These are phyloP conservation scores for Hygrocybe punicea DNA, from an alignment of 768 basidiomycete species.

Conservation along the genomic window DNA sequence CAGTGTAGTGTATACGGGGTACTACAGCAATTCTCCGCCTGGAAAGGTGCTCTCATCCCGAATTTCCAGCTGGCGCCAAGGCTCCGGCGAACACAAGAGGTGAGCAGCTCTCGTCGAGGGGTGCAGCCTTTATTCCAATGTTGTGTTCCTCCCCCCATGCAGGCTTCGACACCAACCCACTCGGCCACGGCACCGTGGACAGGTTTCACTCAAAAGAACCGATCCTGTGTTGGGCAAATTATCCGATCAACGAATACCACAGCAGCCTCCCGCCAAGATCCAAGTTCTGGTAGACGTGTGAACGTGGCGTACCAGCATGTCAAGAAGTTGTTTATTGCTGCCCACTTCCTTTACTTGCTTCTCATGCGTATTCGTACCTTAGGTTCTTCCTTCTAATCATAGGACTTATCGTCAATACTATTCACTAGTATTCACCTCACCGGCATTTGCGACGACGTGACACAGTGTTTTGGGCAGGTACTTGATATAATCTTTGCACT, in stretches of 20 bases:
- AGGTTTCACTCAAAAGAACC: not conserved
- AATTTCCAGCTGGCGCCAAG: too few relatives aligned
- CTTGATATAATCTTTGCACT: not conserved
- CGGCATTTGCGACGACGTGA: not conserved
- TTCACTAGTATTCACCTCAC: constrained; percentile 6
- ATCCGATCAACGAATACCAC: not conserved
- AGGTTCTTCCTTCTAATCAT: not conserved
- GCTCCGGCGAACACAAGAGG: too few relatives aligned
- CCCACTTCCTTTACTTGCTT: not conserved
- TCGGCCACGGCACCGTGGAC: not conserved
- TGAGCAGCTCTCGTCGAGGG: too few relatives aligned
- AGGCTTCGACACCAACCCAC: too few relatives aligned
- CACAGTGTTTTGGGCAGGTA: not conserved
- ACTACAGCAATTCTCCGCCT: too few relatives aligned
- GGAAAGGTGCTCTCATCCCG: too few relatives aligned
- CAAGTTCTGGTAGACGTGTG: constrained; percentile 2
- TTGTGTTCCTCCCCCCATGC: too few relatives aligned
- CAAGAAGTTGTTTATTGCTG: not conserved
- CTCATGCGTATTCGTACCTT: not conserved
- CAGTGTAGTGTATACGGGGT: too few relatives aligned
- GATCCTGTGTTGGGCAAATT: not conserved
- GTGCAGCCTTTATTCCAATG: too few relatives aligned
- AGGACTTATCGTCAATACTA: not conserved
- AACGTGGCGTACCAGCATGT: not conserved
- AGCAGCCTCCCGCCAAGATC: not conserved